Evolutionary conservation across 1,284 basidiomycete genomes (phyloP), one percentile per base, ranked within the genome.

Genomic region (Ceratobasidium sp.): DNA sequence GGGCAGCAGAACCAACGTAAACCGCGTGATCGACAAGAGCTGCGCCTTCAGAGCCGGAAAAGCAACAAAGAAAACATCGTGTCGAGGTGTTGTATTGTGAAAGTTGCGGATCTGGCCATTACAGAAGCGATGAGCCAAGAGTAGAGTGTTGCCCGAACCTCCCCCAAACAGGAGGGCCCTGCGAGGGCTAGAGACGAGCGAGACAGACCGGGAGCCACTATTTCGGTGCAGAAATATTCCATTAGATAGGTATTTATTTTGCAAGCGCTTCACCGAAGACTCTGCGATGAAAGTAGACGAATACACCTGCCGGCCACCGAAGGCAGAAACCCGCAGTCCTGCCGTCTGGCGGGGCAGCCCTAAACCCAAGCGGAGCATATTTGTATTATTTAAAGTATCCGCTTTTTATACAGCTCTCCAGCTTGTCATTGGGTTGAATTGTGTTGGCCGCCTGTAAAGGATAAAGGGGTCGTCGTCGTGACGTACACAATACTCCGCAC

Each of bases 1-100:
- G 3, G 84, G 84, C 14, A 85, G 76, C 60, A 82, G 78, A 55
- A 85, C 75, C 34, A 85, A 77, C 5, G 80, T 79, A 39, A 81
- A 77, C 39, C 83, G 76, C 14, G 83, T 83, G 6, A 83, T 74
- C 55, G 77, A 78, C 36, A 84, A 76, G 30, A 84, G 75, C 4
- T 76, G 77, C 16, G 79, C 79, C 74, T 84, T 84, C 53, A 84
- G 76, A 6, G 82, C 81, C 59, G 84, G 84, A 73, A 83, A 76
- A 5, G 83, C 78, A 39, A 84, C 74, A 79, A 85, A 84, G 76
- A 85, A 81, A 39, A 85, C 79, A 76, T 85, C 84, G 1, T 75
- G 73, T 1, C 79, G 76, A 0, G 74, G 75, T 1, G 70, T 70
- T 1, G 81, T 77, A 0, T 81, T 73, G 67, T 80, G 82, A 71